Base-by-base conservation (phyloP, 768 basidiomycete species). In the Kwoniella sp. region DNA sequence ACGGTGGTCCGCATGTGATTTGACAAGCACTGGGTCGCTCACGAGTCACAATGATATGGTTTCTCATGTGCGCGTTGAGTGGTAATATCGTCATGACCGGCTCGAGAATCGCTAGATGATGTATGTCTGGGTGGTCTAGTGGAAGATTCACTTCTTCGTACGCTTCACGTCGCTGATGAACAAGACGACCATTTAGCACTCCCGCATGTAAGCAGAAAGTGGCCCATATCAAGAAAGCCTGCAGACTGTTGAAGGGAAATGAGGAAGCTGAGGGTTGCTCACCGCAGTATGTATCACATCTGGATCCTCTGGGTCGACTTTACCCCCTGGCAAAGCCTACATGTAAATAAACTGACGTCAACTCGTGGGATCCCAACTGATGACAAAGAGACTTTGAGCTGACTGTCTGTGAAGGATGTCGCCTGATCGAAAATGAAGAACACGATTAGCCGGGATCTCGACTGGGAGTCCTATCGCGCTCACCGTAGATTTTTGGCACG, bases 251-350 rank as follows among this genome's bases (percentile, higher is more conserved):
- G n/a, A n/a, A n/a, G n/a, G n/a, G n/a, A n/a, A n/a, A n/a, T n/a
- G n/a, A n/a, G n/a, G n/a, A n/a, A n/a, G n/a, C n/a, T n/a, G n/a
- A n/a, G 30, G 28, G 68, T 52, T 17, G 30, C 90, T 79, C 79
- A 93, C 93, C 20, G 93, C 93, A 50, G 93, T 91, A 48, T 85
- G 81, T 11, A 88, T 80, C 1, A 90, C 82, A 75, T 85, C 85
- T 1, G 72, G 69, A 79, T 95, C 93, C 25, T 75, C 83, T 2
- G 85, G 84, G 67, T 93, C 92, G 38, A 85, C 84, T 73, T 88
- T 90, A 2, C 92, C 92, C 17, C 92, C 92, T 0, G 92, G 92
- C 0, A 93, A 79, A 0, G 91, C 91, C 78, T 79, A 50, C n/a
- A n/a, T 30, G 20, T 13, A 11, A 17, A 22, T 50, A 23, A 41